phyloP scores from a whole-genome alignment of 208 protist species.

The Porcisia hertigi region DNA sequence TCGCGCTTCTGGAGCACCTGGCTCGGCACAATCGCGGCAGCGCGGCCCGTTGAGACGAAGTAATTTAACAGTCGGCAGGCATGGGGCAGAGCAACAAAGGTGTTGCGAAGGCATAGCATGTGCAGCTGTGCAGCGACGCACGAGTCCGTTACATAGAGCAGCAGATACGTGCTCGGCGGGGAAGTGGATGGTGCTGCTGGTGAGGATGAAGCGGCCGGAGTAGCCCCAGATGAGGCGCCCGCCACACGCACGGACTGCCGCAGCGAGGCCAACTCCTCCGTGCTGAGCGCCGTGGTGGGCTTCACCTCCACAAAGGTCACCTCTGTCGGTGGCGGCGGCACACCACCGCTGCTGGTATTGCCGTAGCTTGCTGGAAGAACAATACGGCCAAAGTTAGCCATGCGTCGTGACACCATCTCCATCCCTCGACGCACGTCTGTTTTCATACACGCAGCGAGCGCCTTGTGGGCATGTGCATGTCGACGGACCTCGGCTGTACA shows the following conservation, averaged over 20 bases:
- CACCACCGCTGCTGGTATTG: conserved; percentile 19
- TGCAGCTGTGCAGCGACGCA: conserved; percentile 73
- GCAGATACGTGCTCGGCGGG: conserved; percentile 19
- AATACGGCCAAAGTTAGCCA: conserved; percentile 25
- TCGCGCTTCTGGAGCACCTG: conserved; percentile 60
- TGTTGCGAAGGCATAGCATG: conserved; percentile 59
- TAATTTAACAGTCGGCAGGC: conserved; percentile 48
- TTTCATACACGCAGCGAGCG: conserved; percentile 63
- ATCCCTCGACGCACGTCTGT: conserved; percentile 58
- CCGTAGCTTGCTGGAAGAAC: conserved; percentile 20
- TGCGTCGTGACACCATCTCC: conserved; percentile 29
- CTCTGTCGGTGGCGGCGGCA: conserved; percentile 38
- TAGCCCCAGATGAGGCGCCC: neutral
- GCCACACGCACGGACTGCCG: conserved; percentile 34
- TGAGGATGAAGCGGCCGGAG: neutral
- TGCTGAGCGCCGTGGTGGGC: conserved; percentile 4
- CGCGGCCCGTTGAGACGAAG: conserved; percentile 34
- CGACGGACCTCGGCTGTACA: conserved; percentile 81
- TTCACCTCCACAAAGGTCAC: conserved; percentile 43
- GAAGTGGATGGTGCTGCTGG: conserved; percentile 1
- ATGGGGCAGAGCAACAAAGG: conserved; percentile 48
- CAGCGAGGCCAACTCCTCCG: conserved; percentile 40
- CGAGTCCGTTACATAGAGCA: conserved; percentile 68
- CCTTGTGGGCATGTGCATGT: conserved; percentile 41
- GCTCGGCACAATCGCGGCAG: conserved; percentile 35